These are phyloP conservation scores for Geotrichum candidum DNA, from an alignment of 1,139 yeast species.

Conservation along the genomic window DNA sequence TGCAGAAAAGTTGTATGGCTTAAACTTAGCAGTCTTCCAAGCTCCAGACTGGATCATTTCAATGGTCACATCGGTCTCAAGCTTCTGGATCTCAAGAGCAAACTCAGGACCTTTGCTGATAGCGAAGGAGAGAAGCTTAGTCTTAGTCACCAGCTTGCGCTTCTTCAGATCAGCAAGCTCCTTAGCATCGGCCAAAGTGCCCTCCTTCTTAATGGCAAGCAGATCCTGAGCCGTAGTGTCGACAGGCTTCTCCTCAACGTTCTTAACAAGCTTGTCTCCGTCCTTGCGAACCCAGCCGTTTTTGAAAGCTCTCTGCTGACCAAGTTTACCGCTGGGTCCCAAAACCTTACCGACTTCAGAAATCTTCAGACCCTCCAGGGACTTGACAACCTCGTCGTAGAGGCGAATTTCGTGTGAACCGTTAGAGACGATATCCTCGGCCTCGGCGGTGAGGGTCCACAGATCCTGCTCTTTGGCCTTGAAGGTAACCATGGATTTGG, in stretches of 20 bases:
- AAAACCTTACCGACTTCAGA: slow-evolving; percentile 70
- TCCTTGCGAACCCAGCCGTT: slow-evolving; percentile 93
- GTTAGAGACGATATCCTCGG: slow-evolving; percentile 62
- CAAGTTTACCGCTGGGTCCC: slow-evolving; percentile 81
- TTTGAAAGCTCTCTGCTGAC: slow-evolving; percentile 97
- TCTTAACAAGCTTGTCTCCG: slow-evolving; percentile 68
- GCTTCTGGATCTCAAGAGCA: slow-evolving; percentile 67
- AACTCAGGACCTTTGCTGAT: slow-evolving; percentile 80
- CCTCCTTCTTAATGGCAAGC: slow-evolving; percentile 51
- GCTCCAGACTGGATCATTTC: slow-evolving; percentile 76
- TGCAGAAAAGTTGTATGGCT: slow-evolving; percentile 92
- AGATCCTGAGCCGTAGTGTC: slow-evolving; percentile 68
- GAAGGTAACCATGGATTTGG: slow-evolving; percentile 75
- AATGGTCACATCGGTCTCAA: slow-evolving; percentile 89
- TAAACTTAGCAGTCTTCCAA: slow-evolving; percentile 82
- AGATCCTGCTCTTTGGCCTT: slow-evolving; percentile 67
- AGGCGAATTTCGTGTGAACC: slow-evolving; percentile 92
- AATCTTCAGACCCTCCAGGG: slow-evolving; percentile 75
- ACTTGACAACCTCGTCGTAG: slow-evolving; percentile 64
- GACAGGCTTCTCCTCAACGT: slow-evolving; percentile 43
- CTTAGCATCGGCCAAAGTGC: slow-evolving; percentile 55
- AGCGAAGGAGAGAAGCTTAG: slow-evolving; percentile 69
- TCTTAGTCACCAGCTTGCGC: slow-evolving; percentile 73
- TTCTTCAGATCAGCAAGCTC: slow-evolving; percentile 82
- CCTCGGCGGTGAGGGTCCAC: slow-evolving; percentile 78